phyloP scores from a whole-genome alignment of 2,329 filamentous ascomycete genomes.

The Colletotrichum graminicola region DNA sequence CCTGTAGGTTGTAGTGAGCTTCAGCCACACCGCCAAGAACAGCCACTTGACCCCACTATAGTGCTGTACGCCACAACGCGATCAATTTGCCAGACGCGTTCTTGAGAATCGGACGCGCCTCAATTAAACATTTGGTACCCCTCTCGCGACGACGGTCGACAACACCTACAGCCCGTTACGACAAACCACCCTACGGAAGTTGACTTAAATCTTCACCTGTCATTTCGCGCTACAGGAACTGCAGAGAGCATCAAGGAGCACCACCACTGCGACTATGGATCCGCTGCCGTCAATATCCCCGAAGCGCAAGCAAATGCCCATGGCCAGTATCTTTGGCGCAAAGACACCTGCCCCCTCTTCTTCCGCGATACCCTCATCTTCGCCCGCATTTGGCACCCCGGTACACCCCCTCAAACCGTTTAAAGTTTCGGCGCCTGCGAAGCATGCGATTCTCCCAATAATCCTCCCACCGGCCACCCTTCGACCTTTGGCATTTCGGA shows the following conservation, averaged over 20 bases:
- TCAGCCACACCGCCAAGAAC: not conserved
- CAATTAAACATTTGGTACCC: slow-evolving; percentile 41
- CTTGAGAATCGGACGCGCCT: slow-evolving; percentile 34
- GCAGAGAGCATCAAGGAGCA: slow-evolving; percentile 8
- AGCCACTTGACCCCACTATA: slow-evolving; percentile 12
- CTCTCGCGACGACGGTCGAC: slow-evolving; percentile 1
- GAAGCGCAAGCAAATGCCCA: slow-evolving; percentile 47
- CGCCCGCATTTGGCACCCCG: slow-evolving; percentile 90
- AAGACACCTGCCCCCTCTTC: slow-evolving; percentile 54
- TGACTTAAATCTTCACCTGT: not conserved
- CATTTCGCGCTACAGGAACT: not conserved
- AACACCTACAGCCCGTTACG: slow-evolving; percentile 1
- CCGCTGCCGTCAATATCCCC: slow-evolving; percentile 40
- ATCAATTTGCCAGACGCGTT: slow-evolving; percentile 20
- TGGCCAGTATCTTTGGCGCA: slow-evolving; percentile 55
- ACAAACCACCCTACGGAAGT: not conserved
- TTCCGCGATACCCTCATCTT: slow-evolving; percentile 85
- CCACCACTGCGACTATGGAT: slow-evolving; percentile 50
- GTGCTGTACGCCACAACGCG: slow-evolving; percentile 13
- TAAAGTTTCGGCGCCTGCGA: slow-evolving; percentile 62
- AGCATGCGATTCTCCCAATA: slow-evolving; percentile 81
- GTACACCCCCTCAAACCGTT: slow-evolving; percentile 81
- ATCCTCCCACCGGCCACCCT: slow-evolving; percentile 88
- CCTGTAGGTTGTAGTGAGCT: not conserved
- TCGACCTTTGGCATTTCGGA: slow-evolving; percentile 91